Evolutionary conservation across 208 protist genomes (phyloP), one percentile per base, ranked within the genome.

Genomic region (Trypanosoma rangeli): DNA sequence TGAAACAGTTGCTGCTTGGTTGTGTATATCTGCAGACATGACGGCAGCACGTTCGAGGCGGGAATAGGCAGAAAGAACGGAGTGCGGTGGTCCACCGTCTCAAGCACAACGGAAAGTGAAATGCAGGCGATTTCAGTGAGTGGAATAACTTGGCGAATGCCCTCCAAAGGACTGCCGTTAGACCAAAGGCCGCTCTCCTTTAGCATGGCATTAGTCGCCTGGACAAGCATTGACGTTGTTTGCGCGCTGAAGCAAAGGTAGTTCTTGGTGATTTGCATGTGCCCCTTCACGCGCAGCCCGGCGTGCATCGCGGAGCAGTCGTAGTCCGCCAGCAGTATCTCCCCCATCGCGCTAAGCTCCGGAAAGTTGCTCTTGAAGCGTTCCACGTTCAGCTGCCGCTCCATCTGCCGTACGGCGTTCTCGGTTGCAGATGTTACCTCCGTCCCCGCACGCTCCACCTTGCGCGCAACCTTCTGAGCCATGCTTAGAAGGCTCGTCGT

Each of bases 51-150:
- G n/a, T 81, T 55, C 18, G 74, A 46, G 10, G 78, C 77, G 18
- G 91, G 91, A 22, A 93, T 42, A 4, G 66, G 69, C 29, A 94
- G 42, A 67, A 96, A 92, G 76, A 82, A 94, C 16, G 89, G 86
- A 1, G 79, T 62, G 42, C 68, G 48, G 24, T 71, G 26, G 31
- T 79, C 68, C 12, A 90, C 58, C 5, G 85, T 94, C 22, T 80
- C 65, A 29, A 94, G 84, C 26, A 70, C 71, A 8, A 94, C 77
- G 26, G 80, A 87, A 22, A 71, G 83, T 67, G 82, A 79, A 42
- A 96, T 74, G 39, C 78, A 87, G 31, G 83, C 83, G 28, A 96
- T 71, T 20, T 82, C 42, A 22, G 59, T 59, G 5, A 94, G 74
- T 9, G 88, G 82, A 48, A 92, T 85, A 13, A 79, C 73, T 48